phyloP scores from a whole-genome alignment of 1,284 basidiomycete genomes.

The Ustilago nuda region DNA sequence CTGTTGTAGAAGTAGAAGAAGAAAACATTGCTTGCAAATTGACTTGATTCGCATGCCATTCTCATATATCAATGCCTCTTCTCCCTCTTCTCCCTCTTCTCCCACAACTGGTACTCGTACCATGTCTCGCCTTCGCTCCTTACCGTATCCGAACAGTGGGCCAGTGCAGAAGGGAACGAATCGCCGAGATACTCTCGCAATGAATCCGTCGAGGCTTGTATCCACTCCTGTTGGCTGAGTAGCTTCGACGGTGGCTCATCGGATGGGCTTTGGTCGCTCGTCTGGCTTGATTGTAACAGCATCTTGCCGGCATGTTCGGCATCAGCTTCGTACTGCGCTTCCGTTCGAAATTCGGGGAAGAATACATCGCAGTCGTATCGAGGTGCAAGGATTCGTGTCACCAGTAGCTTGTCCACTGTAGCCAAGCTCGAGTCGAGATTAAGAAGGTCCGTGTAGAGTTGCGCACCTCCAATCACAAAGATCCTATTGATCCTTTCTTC shows the following conservation, averaged over 20 bases:
- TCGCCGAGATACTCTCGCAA: slow-evolving; percentile 30
- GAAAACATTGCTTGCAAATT: slow-evolving; percentile 1
- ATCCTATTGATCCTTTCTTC: slow-evolving; percentile 58
- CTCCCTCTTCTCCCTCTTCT: slow-evolving; percentile 6
- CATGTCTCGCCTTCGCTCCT: slow-evolving; percentile 32
- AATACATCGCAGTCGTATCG: slow-evolving; percentile 87
- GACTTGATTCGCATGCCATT: background rate
- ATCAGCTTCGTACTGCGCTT: slow-evolving; percentile 37
- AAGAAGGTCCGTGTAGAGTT: slow-evolving; percentile 79
- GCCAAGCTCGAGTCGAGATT: slow-evolving; percentile 1
- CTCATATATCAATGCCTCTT: background rate
- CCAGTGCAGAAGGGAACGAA: slow-evolving; percentile 22
- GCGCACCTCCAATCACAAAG: slow-evolving; percentile 92
- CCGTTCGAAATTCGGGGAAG: slow-evolving; percentile 78
- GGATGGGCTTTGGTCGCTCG: background rate
- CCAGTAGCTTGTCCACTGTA: slow-evolving; percentile 71
- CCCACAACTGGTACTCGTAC: slow-evolving; percentile 52
- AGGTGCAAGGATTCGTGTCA: slow-evolving; percentile 84
- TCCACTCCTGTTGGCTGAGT: slow-evolving; percentile 28
- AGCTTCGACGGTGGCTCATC: background rate
- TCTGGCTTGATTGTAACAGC: background rate
- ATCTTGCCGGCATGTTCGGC: slow-evolving; percentile 15
- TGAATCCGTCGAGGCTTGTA: slow-evolving; percentile 20
- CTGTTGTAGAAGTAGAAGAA: slow-evolving; percentile 11
- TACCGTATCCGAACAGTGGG: slow-evolving; percentile 23